phyloP scores from a whole-genome alignment of 345 rosid genomes.

The Syzygium oleosum region DNA sequence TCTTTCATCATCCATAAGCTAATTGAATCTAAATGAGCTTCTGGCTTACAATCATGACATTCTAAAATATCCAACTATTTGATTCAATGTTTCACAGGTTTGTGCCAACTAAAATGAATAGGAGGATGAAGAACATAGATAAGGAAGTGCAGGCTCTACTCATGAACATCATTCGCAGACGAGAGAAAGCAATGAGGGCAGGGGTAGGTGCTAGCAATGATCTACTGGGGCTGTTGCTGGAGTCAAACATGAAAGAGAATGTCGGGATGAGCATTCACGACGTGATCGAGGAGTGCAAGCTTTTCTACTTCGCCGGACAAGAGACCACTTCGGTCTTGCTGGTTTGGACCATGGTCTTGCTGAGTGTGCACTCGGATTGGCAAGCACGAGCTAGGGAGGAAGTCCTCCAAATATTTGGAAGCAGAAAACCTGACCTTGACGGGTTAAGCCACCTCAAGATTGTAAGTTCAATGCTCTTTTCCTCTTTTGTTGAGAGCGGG shows the following conservation, averaged over 20 bases:
- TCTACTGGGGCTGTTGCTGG: not conserved
- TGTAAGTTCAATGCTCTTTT: slow-evolving; percentile 3
- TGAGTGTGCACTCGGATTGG: slow-evolving; percentile 48
- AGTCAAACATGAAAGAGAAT: not conserved
- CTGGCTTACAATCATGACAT: not conserved
- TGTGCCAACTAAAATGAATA: slow-evolving; percentile 3
- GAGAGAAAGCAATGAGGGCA: not conserved
- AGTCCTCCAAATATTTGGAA: slow-evolving; percentile 25
- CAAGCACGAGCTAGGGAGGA: slow-evolving; percentile 47
- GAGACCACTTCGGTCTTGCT: slow-evolving; percentile 43
- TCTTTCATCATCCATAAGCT: not conserved
- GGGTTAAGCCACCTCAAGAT: slow-evolving; percentile 23
- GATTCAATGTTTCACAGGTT: not conserved
- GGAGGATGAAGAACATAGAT: slow-evolving; percentile 3
- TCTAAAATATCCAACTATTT: not conserved
- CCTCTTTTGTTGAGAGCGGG: not conserved
- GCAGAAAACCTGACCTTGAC: slow-evolving; percentile 23
- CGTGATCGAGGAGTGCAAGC: slow-evolving; percentile 26
- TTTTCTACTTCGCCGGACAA: slow-evolving; percentile 63
- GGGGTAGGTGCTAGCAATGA: not conserved
- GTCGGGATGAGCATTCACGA: slow-evolving; percentile 1
- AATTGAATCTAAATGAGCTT: not conserved
- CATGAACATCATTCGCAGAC: not conserved
- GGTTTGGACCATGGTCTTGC: slow-evolving; percentile 45
- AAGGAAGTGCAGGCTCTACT: not conserved